phyloP scores from a whole-genome alignment of 2,329 filamentous ascomycete species.

The Paramyrothecium sp. region DNA sequence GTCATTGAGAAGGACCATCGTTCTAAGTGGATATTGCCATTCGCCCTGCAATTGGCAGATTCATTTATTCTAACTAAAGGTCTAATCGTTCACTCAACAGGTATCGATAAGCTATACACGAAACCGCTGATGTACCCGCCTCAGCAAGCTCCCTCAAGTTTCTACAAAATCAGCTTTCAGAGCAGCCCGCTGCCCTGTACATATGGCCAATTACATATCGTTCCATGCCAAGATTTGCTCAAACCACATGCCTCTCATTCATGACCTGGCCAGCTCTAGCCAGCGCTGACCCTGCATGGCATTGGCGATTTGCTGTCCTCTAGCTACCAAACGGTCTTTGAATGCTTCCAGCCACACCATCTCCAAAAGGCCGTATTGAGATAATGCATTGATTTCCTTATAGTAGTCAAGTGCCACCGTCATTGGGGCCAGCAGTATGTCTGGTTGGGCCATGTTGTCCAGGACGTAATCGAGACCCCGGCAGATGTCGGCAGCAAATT shows the following conservation, averaged over 20 bases:
- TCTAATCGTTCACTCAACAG: not conserved
- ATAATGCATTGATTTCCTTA: slow-evolving; percentile 32
- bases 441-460: slow-evolving; percentile 41
- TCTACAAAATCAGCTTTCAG: too few species aligned
- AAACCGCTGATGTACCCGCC: not conserved
- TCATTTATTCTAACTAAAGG: not conserved
- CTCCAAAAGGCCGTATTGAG: slow-evolving; percentile 42
- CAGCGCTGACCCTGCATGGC: slow-evolving; percentile 37
- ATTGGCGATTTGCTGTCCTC: slow-evolving; percentile 39
- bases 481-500: slow-evolving; percentile 48
- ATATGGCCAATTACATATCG: not conserved
- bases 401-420: slow-evolving; percentile 42
- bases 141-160: too few species aligned
- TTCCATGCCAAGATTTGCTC: too few species aligned
- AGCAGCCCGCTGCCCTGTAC: not conserved
- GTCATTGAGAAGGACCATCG: too few species aligned
- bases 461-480: slow-evolving; percentile 48
- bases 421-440: slow-evolving; percentile 43
- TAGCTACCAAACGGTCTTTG: slow-evolving; percentile 32
- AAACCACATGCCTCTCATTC: not conserved
- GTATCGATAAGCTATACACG: too few species aligned
- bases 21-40: too few species aligned
- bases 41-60: too few species aligned
- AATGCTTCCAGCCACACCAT: slow-evolving; percentile 48
- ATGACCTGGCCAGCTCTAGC: slow-evolving; percentile 32